Evolutionary conservation across 2,329 filamentous ascomycete genomes (phyloP).

Genomic region (Pseudogymnoascus sp.): DNA sequence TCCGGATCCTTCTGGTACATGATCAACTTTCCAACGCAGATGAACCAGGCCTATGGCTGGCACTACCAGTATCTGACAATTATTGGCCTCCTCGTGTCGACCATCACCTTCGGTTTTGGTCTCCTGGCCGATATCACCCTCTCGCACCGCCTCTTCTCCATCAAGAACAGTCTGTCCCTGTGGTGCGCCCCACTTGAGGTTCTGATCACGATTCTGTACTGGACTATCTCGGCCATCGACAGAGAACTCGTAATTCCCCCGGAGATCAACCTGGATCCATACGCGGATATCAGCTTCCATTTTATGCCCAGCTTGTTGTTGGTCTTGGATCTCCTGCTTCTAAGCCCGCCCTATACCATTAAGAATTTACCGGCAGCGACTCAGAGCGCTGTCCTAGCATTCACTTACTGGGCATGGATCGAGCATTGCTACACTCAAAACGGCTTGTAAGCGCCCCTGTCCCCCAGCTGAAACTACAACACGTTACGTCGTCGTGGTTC

Average conservation of each 20-base stretch:
- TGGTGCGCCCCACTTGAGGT: conserved; percentile 63
- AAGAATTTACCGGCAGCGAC: conserved; percentile 50
- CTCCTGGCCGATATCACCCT: conserved; percentile 58
- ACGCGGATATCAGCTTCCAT: conserved; percentile 59
- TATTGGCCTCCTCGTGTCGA: conserved; percentile 56
- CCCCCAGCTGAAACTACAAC: neutral
- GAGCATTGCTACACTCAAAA: conserved; percentile 64
- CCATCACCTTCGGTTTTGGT: conserved; percentile 53
- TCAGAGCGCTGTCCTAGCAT: conserved; percentile 51
- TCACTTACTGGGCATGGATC: conserved; percentile 70
- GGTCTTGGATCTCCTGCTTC: conserved; percentile 55
- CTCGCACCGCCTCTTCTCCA: conserved; percentile 49
- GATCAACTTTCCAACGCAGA: conserved; percentile 40
- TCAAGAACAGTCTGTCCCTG: conserved; percentile 62
- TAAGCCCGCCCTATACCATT: conserved; percentile 68
- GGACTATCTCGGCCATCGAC: conserved; percentile 56
- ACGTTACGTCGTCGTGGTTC: neutral
- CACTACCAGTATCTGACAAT: conserved; percentile 69
- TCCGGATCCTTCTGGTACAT: conserved; percentile 47
- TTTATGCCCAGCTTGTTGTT: conserved; percentile 59
- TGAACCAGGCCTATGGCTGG: conserved; percentile 56
- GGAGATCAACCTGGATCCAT: conserved; percentile 46
- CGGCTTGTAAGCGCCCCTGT: conserved; percentile 44
- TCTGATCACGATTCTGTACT: conserved; percentile 65
- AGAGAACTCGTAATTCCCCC: conserved; percentile 44